These are phyloP conservation scores for Bondarzewia mesenterica DNA, from an alignment of 1,284 basidiomycete genomes.

Conservation along the genomic window DNA sequence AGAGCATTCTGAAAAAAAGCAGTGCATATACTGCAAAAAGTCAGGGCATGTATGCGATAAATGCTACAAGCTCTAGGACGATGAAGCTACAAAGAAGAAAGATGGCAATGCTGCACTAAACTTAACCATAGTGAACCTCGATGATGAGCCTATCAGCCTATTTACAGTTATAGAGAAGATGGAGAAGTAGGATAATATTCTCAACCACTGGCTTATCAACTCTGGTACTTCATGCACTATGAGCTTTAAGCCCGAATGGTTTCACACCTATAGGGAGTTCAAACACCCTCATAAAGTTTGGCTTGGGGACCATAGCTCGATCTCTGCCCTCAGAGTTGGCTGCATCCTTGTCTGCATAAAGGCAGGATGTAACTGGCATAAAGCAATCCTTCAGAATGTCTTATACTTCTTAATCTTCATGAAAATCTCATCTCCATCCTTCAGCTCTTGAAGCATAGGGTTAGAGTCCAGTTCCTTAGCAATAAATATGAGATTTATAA, in stretches of 20 bases:
- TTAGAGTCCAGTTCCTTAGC: conserved; percentile 3
- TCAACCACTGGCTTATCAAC: conserved; percentile 15
- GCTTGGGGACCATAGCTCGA: conserved; percentile 13
- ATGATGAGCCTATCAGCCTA: too few relatives aligned
- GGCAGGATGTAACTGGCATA: neutral
- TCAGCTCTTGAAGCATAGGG: conserved; percentile 4
- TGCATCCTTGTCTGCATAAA: neutral
- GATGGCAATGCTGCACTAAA: too few relatives aligned
- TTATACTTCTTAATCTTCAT: conserved; percentile 15
- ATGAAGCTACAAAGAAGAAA: too few relatives aligned
- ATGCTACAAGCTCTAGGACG: too few relatives aligned
- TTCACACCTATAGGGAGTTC: conserved; percentile 5
- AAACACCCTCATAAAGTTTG: conserved; percentile 4
- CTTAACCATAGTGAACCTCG: too few relatives aligned
- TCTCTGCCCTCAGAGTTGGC: conserved; percentile 10
- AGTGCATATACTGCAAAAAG: too few relatives aligned
- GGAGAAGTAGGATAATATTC: too few relatives aligned
- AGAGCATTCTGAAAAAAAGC: too few relatives aligned
- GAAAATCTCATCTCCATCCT: conserved; percentile 19
- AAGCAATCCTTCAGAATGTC: conserved; percentile 6
- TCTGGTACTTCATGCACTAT: conserved; percentile 15
- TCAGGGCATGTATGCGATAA: too few relatives aligned
- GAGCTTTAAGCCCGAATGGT: conserved; percentile 12
- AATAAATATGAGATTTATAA: conserved; percentile 6
- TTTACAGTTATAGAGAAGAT: too few relatives aligned